These are phyloP conservation scores for Lagerstroemia speciosa DNA, from an alignment of 345 rosid genomes.

Conservation along the genomic window DNA sequence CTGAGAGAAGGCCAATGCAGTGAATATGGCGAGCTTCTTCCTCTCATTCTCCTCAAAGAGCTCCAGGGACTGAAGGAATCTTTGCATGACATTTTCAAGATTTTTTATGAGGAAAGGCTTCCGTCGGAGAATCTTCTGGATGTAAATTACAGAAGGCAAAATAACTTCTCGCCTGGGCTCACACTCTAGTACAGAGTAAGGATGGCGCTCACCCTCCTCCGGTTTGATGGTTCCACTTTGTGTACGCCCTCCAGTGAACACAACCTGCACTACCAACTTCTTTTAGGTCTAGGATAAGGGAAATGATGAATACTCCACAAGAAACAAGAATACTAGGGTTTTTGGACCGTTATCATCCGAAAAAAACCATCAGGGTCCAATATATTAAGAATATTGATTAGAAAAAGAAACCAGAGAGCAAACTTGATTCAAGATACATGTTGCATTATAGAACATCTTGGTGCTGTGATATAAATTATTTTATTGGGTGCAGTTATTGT, in stretches of 20 bases:
- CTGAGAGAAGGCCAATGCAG: slow-evolving; percentile 97
- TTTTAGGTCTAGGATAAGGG: background rate
- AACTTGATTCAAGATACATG: background rate
- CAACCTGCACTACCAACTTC: slow-evolving; percentile 37
- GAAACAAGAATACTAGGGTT: background rate
- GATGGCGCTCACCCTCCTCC: slow-evolving; percentile 97
- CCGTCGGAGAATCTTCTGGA: slow-evolving; percentile 83
- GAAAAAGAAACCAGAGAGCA: background rate
- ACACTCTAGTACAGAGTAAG: slow-evolving; percentile 78
- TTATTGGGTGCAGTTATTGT: background rate
- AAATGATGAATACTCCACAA: background rate
- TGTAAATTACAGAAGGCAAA: slow-evolving; percentile 78
- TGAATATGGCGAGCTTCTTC: slow-evolving; percentile 96
- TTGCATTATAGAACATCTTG: background rate
- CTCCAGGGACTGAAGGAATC: slow-evolving; percentile 92
- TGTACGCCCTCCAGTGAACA: slow-evolving; percentile 95
- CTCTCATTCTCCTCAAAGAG: slow-evolving; percentile 95
- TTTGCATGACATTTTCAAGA: slow-evolving; percentile 91
- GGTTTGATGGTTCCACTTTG: slow-evolving; percentile 94
- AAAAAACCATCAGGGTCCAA: background rate
- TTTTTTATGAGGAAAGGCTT: slow-evolving; percentile 92
- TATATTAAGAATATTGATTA: background rate
- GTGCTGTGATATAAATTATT: background rate
- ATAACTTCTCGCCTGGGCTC: slow-evolving; percentile 76
- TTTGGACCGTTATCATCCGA: background rate